Evolutionary conservation across 805 yeast species (phyloP).

Genomic region (Schizosaccharomyces octosporus): DNA sequence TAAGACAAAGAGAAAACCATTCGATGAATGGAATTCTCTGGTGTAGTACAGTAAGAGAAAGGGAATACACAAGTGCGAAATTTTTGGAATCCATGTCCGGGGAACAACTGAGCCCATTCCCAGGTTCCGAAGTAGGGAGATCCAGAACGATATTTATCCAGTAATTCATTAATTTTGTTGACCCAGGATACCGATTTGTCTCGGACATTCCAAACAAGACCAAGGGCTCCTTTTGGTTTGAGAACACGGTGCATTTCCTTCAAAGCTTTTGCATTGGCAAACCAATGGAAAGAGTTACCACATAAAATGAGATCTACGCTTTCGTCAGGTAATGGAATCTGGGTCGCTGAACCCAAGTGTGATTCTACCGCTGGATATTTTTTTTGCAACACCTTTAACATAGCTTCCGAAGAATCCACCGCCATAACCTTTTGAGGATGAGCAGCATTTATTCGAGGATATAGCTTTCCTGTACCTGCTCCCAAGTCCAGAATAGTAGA

Average conservation of each 20-base stretch:
- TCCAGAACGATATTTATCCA: background rate
- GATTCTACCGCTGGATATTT: slow-evolving; percentile 23
- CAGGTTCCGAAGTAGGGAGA: background rate
- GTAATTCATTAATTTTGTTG: background rate
- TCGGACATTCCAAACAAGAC: slow-evolving; percentile 33
- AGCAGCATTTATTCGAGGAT: slow-evolving; percentile 18
- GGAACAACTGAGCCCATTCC: background rate
- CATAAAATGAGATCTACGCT: slow-evolving; percentile 26
- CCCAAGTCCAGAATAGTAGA: slow-evolving; percentile 22
- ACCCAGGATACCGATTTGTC: background rate
- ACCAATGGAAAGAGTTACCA: slow-evolving; percentile 49
- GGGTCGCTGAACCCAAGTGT: slow-evolving; percentile 21
- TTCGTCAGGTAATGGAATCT: slow-evolving; percentile 21
- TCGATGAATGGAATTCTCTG: background rate
- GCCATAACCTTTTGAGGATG: slow-evolving; percentile 21
- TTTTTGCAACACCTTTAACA: slow-evolving; percentile 23
- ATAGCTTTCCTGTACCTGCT: slow-evolving; percentile 43
- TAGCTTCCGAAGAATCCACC: slow-evolving; percentile 34
- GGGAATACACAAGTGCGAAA: background rate
- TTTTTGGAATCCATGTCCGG: background rate
- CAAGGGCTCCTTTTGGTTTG: slow-evolving; percentile 25
- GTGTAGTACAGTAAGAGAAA: background rate
- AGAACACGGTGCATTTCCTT: slow-evolving; percentile 28
- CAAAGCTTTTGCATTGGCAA: slow-evolving; percentile 25
- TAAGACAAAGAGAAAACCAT: background rate